Evolutionary conservation across 495 filamentous ascomycete genomes (phyloP).

Genomic region (Cairneyella variabilis): DNA sequence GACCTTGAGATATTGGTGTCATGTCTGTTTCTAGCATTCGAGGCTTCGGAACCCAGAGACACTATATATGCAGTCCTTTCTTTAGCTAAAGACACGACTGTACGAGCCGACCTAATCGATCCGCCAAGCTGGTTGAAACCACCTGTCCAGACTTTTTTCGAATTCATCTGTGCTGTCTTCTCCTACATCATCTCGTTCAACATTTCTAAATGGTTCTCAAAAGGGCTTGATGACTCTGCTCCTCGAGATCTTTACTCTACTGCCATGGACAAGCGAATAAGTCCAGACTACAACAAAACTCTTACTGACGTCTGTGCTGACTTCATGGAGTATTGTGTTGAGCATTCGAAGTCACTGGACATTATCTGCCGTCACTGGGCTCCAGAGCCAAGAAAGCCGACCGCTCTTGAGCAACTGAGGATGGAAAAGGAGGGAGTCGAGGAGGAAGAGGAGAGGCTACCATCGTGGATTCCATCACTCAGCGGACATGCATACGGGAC

Average conservation of each 20-base stretch:
- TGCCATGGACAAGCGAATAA: neutral
- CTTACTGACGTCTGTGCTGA: conserved; percentile 22
- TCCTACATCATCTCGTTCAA: conserved; percentile 2
- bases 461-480: conserved; percentile 23
- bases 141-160: neutral
- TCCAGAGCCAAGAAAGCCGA: neutral
- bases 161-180: too few species aligned
- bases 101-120: neutral
- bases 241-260: too few species aligned
- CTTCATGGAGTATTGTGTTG: conserved; percentile 23
- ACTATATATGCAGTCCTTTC: conserved; percentile 30
- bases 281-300: conserved; percentile 11
- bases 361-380: conserved; percentile 34
- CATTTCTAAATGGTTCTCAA: neutral
- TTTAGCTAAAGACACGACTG: conserved; percentile 26
- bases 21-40: conserved; percentile 25
- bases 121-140: neutral
- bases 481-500: conserved; percentile 14
- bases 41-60: conserved; percentile 29
- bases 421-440: neutral
- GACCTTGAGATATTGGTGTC: conserved; percentile 31
- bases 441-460: neutral
- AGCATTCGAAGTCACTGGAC: conserved; percentile 25
- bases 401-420: neutral
- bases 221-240: too few species aligned